Evolutionary conservation across 768 basidiomycete genomes (phyloP).

Genomic region (Lyophyllum shimeji): DNA sequence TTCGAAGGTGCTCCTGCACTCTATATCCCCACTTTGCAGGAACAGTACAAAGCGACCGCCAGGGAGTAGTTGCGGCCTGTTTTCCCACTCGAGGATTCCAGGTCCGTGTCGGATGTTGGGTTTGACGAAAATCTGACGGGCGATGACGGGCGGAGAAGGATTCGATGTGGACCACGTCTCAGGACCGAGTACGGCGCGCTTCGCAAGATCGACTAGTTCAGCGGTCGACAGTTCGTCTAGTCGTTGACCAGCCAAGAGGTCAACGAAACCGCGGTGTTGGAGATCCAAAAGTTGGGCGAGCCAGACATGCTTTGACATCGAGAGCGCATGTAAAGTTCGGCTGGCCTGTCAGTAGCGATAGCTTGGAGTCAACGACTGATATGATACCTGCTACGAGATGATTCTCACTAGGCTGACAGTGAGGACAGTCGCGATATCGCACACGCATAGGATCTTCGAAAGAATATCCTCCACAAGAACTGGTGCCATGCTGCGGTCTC

Average conservation of each 20-base stretch:
- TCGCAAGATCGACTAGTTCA: slow-evolving; percentile 1
- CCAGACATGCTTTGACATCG: slow-evolving; percentile 35
- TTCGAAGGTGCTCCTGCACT: background rate
- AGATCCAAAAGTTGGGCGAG: slow-evolving; percentile 1
- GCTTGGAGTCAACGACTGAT: background rate
- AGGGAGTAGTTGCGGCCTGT: background rate
- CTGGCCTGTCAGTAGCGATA: background rate
- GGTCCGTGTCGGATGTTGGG: background rate
- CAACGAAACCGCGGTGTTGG: slow-evolving; percentile 3
- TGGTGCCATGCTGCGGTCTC: background rate
- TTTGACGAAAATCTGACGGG: background rate
- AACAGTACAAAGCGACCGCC: background rate
- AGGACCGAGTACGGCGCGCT: slow-evolving; percentile 1
- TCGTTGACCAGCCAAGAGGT: background rate
- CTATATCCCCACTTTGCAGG: background rate
- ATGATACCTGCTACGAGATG: background rate
- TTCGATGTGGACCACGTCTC: background rate
- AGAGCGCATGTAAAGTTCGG: slow-evolving; percentile 33
- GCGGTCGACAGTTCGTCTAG: background rate
- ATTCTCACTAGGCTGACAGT: background rate
- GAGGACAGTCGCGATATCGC: slow-evolving; percentile 4
- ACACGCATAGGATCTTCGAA: background rate
- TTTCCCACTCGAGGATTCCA: background rate
- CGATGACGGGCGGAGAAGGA: background rate
- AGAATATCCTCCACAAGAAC: slow-evolving; percentile 7